Base-by-base conservation (phyloP, 2,329 filamentous ascomycete genomes). In the Fusarium hostae region DNA sequence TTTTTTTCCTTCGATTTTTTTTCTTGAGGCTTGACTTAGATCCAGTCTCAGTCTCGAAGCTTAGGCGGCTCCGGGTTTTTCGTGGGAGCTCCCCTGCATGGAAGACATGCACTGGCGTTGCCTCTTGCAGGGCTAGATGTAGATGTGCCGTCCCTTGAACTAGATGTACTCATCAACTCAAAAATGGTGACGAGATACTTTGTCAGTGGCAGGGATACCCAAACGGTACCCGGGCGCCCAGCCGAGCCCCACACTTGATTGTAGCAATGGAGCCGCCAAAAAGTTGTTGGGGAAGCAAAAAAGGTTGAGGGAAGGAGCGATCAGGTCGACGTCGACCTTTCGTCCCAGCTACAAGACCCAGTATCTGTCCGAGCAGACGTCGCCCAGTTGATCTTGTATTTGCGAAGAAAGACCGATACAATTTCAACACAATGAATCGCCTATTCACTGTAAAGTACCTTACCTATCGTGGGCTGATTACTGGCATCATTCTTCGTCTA, bases 251-350 rank as follows among this genome's bases (percentile, higher is more conserved):
- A 63, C 59, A 48, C 16, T 20, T 61, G 70, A 76, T 75, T 76
- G 75, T 73, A 61, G 69, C 62, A 76, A 75, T 76, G 75, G 74
- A 61, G 69, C 62, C 71, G 59, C 61, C 54, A 64, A 71, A 73
- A 78, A 78, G 66, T 78, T 78, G 77, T 78, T 78, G 77, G 77
- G 77, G 77, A 77, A 74, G 52, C 51, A 67, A 69, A 73, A 69
- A 62, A 71, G 76, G 73, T 77, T 76, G 74, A 75, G 65, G 39
- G 58, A 51, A 52, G 71, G 22, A 52, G 48, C 34, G 32, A 52
- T 39, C 48, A 63, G 64, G 68, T 68, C 70, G 65, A 71, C 67
- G 61, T 73, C 70, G 70, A 65, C 63, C 52, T 34, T 40, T 52
- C 48, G 48, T 28, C 48, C 32, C 48, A 39, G 48, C 63, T 66